Percentiles rank a stretch among this genome's conserved stretches.
Evolutionary conservation across 331 rosid species (phyloP).

Genomic region (Rosa hybrid): DNA sequence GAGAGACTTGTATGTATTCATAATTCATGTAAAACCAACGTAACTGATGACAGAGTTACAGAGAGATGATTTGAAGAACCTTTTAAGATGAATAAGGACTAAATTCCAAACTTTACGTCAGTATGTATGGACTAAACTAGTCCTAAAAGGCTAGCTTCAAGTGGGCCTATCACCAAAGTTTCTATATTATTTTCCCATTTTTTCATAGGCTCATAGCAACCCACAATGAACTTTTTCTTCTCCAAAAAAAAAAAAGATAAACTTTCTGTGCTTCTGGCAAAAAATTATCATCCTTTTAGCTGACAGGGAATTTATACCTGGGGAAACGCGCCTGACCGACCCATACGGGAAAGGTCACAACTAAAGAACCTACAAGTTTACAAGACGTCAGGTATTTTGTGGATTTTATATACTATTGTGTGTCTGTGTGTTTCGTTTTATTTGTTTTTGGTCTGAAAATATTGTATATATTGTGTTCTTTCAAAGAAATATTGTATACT

Average conservation of each 20-base stretch:
- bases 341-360: not conserved
- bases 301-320: not conserved
- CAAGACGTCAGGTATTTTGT: not conserved
- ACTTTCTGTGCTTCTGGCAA: not conserved
- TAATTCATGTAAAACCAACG: not conserved
- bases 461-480: no score
- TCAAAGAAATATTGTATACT: no score
- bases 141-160: not conserved
- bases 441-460: no score
- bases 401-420: not conserved
- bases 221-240: not conserved
- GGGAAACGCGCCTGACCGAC: not conserved
- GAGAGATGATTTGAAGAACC: not conserved
- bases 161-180: not conserved
- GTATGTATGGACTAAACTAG: not conserved
- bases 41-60: not conserved
- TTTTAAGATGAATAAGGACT: not conserved
- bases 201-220: not conserved
- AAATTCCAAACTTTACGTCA: not conserved
- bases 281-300: not conserved
- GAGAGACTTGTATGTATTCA: not conserved
- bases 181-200: not conserved
- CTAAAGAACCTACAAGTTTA: not conserved
- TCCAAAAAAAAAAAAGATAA: not conserved
- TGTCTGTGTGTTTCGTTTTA: no score